These are phyloP conservation scores for Zasmidium citrigriseum DNA, from an alignment of 2,329 filamentous ascomycete species.

Conservation along the genomic window DNA sequence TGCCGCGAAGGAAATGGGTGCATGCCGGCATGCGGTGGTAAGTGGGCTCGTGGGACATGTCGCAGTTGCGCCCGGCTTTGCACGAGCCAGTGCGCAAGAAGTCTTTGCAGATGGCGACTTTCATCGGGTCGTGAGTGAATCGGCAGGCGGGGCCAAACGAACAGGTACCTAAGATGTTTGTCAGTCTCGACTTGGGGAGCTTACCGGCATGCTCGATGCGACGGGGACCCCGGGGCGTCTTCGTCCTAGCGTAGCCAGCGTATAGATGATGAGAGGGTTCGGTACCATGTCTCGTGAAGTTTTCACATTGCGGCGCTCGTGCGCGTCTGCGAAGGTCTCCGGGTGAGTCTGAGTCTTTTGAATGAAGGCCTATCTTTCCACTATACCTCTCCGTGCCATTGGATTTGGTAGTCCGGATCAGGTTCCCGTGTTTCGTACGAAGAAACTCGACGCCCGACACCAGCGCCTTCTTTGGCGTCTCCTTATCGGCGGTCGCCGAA, in stretches of 20 bases:
- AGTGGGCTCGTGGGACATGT: conserved; percentile 84
- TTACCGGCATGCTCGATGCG: conserved; percentile 24
- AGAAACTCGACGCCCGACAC: conserved; percentile 80
- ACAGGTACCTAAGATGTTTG: conserved; percentile 69
- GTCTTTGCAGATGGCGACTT: conserved; percentile 87
- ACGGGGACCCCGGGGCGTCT: conserved; percentile 4
- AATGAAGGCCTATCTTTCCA: not conserved
- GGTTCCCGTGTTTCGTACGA: conserved; percentile 83
- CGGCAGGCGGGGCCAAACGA: conserved; percentile 77
- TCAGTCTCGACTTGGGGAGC: conserved; percentile 23
- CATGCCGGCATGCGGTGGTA: conserved; percentile 85
- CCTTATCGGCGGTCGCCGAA: conserved; percentile 29
- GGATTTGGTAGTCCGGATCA: conserved; percentile 59
- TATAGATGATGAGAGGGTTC: conserved; percentile 10
- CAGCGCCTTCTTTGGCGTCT: conserved; percentile 71
- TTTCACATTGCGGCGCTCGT: conserved; percentile 31
- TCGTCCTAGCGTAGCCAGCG: conserved; percentile 12
- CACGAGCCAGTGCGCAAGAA: conserved; percentile 80
- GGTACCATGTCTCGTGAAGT: conserved; percentile 38
- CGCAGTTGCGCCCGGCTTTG: conserved; percentile 74
- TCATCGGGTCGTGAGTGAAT: conserved; percentile 79
- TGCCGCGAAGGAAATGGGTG: conserved; percentile 84
- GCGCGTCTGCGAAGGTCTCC: not conserved
- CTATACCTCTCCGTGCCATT: conserved; percentile 23
- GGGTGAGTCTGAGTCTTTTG: not conserved